phyloP scores from a whole-genome alignment of 495 filamentous ascomycete genomes.

The Bacidia rubella region DNA sequence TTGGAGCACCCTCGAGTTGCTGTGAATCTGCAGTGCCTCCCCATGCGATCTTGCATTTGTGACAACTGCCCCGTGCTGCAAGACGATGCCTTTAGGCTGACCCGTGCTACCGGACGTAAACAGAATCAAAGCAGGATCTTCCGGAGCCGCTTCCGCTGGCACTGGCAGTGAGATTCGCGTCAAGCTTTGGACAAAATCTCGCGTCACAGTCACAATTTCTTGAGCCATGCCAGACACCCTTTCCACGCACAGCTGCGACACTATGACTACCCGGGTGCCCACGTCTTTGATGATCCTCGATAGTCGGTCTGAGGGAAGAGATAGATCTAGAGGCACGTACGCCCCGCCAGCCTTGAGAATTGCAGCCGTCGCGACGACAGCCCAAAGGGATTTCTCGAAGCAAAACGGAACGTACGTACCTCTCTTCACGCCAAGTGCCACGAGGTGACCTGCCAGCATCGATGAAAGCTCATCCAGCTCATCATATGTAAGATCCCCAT shows the following conservation, averaged over 20 bases:
- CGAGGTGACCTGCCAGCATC: neutral
- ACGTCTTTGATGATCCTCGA: no score
- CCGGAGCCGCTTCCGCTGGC: neutral
- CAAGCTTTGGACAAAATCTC: no score
- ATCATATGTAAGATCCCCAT: slow-evolving; percentile 25
- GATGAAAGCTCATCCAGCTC: slow-evolving; percentile 19
- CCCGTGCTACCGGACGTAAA: slow-evolving; percentile 71
- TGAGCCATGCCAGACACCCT: neutral
- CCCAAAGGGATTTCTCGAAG: slow-evolving; percentile 25
- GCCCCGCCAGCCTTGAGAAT: slow-evolving; percentile 25
- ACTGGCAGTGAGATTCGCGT: no score
- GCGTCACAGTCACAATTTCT: slow-evolving; percentile 14
- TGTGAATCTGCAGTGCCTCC: slow-evolving; percentile 1
- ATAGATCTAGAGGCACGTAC: slow-evolving; percentile 7
- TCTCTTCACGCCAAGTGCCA: slow-evolving; percentile 20
- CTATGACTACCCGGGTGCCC: no score
- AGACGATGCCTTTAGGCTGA: slow-evolving; percentile 45
- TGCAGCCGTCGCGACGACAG: slow-evolving; percentile 21
- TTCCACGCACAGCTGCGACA: no score
- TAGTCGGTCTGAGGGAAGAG: no score
- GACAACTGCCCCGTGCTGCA: neutral
- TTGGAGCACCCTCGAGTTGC: slow-evolving; percentile 27
- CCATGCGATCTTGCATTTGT: slow-evolving; percentile 5
- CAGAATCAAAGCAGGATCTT: slow-evolving; percentile 34
- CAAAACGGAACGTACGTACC: slow-evolving; percentile 27